Base-by-base conservation (phyloP, 1,284 basidiomycete genomes). In the Austroboletus niveus region DNA sequence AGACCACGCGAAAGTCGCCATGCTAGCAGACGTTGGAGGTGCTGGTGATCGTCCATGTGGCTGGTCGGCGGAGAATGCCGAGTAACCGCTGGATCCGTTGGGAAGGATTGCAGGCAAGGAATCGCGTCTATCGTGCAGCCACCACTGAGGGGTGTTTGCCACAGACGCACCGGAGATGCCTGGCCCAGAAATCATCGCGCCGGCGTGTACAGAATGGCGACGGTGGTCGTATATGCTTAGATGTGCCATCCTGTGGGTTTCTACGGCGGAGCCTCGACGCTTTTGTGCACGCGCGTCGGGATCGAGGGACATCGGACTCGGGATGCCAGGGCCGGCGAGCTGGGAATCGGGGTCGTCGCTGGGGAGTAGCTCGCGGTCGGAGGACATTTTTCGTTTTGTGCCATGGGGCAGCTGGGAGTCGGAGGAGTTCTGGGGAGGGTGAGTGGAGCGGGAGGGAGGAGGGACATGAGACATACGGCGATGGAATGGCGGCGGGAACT, bases 331-430 rank as follows among this genome's bases (percentile, higher is more conserved):
- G n/a, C 87, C 87, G 40, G 79, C 74, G 50, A 88, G 73, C 54
- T 81, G 81, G n/a, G 81, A 71, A 63, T 87, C 86, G 49, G 77
- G 70, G 55, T 87, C 85, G 58, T 84, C 81, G 47, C 75, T 74
- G 35, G 79, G 72, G 30, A 78, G 72, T 32, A 69, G 67, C 52
- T 72, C 71, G 56, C 82, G 77, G 75, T 89, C 87, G 57, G 75
- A 73, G 38, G 88, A 87, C 74, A 89, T 84, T 72, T 92, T 92
- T 59, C 89, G 80, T 69, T 92, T 92, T 52, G 79, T 82, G 54
- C 88, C 87, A 63, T 81, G 80, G 42, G 76, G 71, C 14, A 72
- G 60, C 8, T 72, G 69, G 39, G 72, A 68, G 57, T 76, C 72
- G 46, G 71, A 67, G 3, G 65, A 67, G 27, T 60, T 70, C 65